A percentile compares a stretch with the other conserved stretches of the same genome.
Evolutionary conservation across 2,329 filamentous ascomycete genomes (phyloP).

Genomic region (Colletotrichum sp.): DNA sequence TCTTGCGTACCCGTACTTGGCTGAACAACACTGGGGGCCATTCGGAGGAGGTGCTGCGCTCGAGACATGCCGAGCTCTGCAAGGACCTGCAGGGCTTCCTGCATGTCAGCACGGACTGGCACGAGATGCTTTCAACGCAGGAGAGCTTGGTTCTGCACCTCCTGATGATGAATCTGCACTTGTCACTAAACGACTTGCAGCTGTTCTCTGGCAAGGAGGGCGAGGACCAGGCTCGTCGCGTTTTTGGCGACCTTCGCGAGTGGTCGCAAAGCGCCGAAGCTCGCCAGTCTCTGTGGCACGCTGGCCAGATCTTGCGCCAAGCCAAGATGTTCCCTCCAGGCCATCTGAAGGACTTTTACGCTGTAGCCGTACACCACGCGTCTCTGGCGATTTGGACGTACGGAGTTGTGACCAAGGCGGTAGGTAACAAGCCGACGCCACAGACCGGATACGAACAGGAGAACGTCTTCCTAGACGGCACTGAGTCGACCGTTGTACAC

Average conservation of each 20-base stretch:
- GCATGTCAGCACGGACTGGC: constrained; percentile 45
- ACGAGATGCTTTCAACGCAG: constrained; percentile 46
- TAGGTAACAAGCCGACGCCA: constrained; percentile 29
- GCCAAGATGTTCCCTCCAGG: constrained; percentile 59
- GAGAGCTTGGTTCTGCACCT: constrained; percentile 57
- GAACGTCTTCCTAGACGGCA: constrained; percentile 60
- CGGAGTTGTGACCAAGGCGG: constrained; percentile 59
- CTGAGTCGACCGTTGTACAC: constrained; percentile 56
- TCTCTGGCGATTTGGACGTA: constrained; percentile 73
- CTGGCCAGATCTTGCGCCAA: constrained; percentile 68
- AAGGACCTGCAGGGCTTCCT: constrained; percentile 58
- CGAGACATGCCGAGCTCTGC: constrained; percentile 67
- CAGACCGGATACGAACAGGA: constrained; percentile 38
- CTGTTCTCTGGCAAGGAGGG: constrained; percentile 72
- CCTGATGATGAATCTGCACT: constrained; percentile 67
- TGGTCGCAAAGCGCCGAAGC: constrained; percentile 63
- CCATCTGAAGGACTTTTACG: constrained; percentile 68
- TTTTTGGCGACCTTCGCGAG: constrained; percentile 62
- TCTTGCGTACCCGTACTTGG: constrained; percentile 53
- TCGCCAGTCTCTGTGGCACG: constrained; percentile 69
- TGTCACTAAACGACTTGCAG: constrained; percentile 69
- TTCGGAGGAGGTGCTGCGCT: constrained; percentile 52
- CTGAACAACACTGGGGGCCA: constrained; percentile 42
- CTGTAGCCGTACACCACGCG: constrained; percentile 72
- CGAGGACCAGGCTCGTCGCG: constrained; percentile 65